A percentile compares a stretch with the other conserved stretches of the same genome.
These are phyloP conservation scores for Tulasnella sp. DNA, from an alignment of 768 basidiomycete genomes.

Conservation along the genomic window DNA sequence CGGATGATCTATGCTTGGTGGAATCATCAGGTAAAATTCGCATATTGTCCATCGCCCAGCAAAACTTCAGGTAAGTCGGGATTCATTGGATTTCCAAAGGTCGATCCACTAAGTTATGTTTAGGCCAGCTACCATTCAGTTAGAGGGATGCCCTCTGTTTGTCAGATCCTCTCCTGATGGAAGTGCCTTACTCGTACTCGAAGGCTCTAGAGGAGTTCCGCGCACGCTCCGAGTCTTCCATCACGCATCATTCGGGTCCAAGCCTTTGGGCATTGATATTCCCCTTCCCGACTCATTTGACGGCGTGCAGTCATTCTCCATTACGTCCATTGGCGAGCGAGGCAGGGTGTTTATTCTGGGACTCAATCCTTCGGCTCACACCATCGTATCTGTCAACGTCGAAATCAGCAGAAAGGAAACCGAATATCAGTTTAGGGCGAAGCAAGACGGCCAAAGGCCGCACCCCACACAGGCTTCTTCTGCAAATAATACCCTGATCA, in stretches of 20 bases:
- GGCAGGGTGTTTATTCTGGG: constrained; percentile 51
- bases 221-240: constrained; percentile 51
- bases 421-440: constrained; percentile 54
- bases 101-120: not conserved
- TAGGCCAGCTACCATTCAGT: constrained; percentile 10
- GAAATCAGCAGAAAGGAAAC: constrained; percentile 60
- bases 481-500: constrained; percentile 4
- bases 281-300: constrained; percentile 40
- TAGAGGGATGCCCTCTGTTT: not conserved
- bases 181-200: constrained; percentile 52
- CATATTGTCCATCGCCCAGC: constrained; percentile 43
- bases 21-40: constrained; percentile 51
- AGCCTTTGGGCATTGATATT: constrained; percentile 49
- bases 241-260: constrained; percentile 57
- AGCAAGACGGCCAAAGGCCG: constrained; percentile 35
- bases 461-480: not conserved
- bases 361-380: constrained; percentile 44
- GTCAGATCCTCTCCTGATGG: constrained; percentile 55
- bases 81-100: not conserved
- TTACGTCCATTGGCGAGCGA: constrained; percentile 53
- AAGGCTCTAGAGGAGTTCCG: constrained; percentile 29
- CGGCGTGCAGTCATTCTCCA: constrained; percentile 39
- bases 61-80: too few species aligned
- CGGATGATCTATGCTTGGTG: constrained; percentile 57
- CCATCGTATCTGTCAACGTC: constrained; percentile 51